A percentile compares a stretch with the other conserved stretches of the same genome.
phyloP scores from a whole-genome alignment of 1,284 basidiomycete genomes.

The Anthracocystis setariae region DNA sequence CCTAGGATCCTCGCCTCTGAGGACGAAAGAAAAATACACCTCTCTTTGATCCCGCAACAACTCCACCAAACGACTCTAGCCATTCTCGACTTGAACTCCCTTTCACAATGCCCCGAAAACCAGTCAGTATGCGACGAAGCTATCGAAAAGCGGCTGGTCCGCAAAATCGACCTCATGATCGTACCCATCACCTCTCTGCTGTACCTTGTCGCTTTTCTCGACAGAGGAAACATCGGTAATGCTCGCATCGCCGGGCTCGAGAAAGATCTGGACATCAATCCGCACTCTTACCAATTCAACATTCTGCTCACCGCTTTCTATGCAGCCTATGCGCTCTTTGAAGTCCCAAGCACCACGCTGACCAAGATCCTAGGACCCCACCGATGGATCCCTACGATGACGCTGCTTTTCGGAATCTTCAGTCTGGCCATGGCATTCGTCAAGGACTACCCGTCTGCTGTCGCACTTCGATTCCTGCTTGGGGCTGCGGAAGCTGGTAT shows the following conservation, averaged over 20 bases:
- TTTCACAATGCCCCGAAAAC: no score
- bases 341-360: conserved; percentile 52
- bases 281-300: conserved; percentile 49
- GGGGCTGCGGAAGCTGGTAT: conserved; percentile 55
- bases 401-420: conserved; percentile 74
- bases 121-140: not conserved
- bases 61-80: no score
- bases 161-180: conserved; percentile 1
- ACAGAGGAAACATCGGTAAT: conserved; percentile 7
- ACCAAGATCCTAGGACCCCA: conserved; percentile 74
- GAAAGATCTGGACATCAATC: conserved; percentile 41
- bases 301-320: conserved; percentile 51
- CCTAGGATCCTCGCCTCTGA: no score
- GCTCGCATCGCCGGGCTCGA: conserved; percentile 55
- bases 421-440: conserved; percentile 74
- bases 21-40: no score
- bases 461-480: conserved; percentile 73
- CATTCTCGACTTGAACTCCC: no score
- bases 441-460: conserved; percentile 73
- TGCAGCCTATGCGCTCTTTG: conserved; percentile 53
- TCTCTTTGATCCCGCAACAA: no score
- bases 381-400: conserved; percentile 74
- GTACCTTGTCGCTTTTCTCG: not conserved
- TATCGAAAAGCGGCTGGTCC: not conserved
- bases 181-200: not conserved